phyloP scores from a whole-genome alignment of 2,329 filamentous ascomycete genomes.

The Verticillium alfalfae region DNA sequence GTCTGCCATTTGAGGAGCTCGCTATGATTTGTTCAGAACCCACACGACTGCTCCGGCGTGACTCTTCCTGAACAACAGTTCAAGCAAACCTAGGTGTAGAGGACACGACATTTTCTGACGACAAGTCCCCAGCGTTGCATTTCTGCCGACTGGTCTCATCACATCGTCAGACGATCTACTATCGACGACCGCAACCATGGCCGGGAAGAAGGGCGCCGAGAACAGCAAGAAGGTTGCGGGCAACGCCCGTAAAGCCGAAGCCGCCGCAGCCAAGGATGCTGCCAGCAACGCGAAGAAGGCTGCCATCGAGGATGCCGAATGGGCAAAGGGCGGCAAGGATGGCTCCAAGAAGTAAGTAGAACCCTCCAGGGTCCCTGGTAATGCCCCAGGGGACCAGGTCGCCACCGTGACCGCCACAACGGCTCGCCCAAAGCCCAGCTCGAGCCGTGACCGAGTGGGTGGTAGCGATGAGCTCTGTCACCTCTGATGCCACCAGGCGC shows the following conservation, averaged over 20 bases:
- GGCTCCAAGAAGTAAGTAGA: constrained; percentile 74
- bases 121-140: background rate
- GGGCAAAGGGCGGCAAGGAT: constrained; percentile 81
- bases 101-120: background rate
- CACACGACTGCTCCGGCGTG: background rate
- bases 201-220: constrained; percentile 67
- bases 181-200: constrained; percentile 43
- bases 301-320: constrained; percentile 67
- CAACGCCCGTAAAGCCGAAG: constrained; percentile 88
- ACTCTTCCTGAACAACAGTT: background rate
- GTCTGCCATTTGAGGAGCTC: background rate
- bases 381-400: background rate
- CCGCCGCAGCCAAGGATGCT: constrained; percentile 73
- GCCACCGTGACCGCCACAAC: background rate
- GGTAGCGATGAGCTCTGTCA: too few relatives aligned
- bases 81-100: background rate
- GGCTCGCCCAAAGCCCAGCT: too few relatives aligned
- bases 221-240: constrained; percentile 86
- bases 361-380: background rate
- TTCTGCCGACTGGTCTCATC: background rate
- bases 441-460: too few relatives aligned
- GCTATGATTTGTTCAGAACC: background rate
- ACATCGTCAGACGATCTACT: background rate
- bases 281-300: constrained; percentile 61
- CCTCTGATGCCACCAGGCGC: background rate